Evolutionary conservation across 2,329 filamentous ascomycete genomes (phyloP).

Genomic region (Ascochyta viciae-villosae): DNA sequence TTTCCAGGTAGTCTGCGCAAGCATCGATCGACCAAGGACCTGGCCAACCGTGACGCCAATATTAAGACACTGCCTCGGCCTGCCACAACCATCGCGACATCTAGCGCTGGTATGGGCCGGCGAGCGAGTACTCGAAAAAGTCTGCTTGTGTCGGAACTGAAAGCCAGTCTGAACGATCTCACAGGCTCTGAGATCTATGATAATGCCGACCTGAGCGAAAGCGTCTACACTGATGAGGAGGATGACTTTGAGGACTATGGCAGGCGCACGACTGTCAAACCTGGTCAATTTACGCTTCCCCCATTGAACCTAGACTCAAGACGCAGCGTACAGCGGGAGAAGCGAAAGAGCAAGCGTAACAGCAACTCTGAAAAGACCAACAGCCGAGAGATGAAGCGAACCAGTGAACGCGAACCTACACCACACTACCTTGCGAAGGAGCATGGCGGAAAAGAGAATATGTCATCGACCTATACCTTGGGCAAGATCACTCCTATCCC

Average conservation of each 20-base stretch:
- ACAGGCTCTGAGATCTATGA: constrained; percentile 37
- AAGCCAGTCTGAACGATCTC: constrained; percentile 34
- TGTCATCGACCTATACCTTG: constrained; percentile 33
- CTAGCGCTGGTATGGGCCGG: constrained; percentile 12
- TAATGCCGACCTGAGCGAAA: constrained; percentile 41
- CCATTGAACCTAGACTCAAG: constrained; percentile 31
- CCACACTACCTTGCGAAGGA: constrained; percentile 32
- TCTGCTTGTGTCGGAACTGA: constrained; percentile 30
- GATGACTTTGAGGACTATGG: constrained; percentile 36
- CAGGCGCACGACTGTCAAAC: constrained; percentile 31
- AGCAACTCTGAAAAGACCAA: constrained; percentile 20
- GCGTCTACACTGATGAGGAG: constrained; percentile 40
- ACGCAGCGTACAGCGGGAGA: constrained; percentile 13
- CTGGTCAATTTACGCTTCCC: constrained; percentile 28
- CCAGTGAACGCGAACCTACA: constrained; percentile 38
- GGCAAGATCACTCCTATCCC: constrained; percentile 16
- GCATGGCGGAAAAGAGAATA: constrained; percentile 44
- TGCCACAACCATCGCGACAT: constrained; percentile 19
- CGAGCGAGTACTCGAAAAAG: constrained; percentile 30
- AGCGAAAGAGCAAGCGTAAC: constrained; percentile 23
- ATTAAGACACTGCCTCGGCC: constrained; percentile 27
- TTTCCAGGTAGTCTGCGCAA: constrained; percentile 38
- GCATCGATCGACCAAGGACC: constrained; percentile 22
- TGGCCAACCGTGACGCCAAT: constrained; percentile 19
- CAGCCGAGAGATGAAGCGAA: constrained; percentile 31